phyloP scores from a whole-genome alignment of 768 basidiomycete species.

The Suillus fuscotomentosus region DNA sequence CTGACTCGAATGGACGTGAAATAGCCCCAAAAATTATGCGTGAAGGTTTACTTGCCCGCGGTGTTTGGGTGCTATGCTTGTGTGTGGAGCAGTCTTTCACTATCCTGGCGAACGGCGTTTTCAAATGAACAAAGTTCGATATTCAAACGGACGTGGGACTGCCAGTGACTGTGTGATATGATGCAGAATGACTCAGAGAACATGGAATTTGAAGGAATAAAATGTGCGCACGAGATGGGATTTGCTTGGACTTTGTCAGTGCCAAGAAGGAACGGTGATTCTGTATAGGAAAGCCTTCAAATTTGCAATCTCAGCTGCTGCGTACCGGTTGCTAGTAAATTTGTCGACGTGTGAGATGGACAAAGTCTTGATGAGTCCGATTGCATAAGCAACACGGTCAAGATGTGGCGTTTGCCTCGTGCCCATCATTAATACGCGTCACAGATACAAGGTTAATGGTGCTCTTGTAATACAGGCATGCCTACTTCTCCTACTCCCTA shows the following conservation, averaged over 20 bases:
- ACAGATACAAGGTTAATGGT: not conserved
- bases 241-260: not conserved
- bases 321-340: not conserved
- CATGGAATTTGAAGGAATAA: not conserved
- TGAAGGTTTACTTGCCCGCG: not conserved
- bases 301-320: not conserved
- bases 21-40: not conserved
- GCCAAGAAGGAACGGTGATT: not conserved
- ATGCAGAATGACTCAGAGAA: not conserved
- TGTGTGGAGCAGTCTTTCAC: not conserved
- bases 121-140: not conserved
- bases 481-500: not conserved
- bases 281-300: not conserved
- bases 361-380: not conserved
- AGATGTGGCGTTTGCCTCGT: too few species aligned
- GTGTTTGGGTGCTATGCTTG: not conserved
- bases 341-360: not conserved
- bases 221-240: not conserved
- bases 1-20: not conserved
- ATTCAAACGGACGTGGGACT: conserved; percentile 1
- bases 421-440: not conserved
- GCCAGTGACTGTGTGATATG: not conserved
- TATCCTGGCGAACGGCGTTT: not conserved
- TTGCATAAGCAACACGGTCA: not conserved
- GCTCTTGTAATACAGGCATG: not conserved